Evolutionary conservation across 495 filamentous ascomycete genomes (phyloP), one percentile per base, ranked within the genome.

Genomic region (Choiromyces venosus): DNA sequence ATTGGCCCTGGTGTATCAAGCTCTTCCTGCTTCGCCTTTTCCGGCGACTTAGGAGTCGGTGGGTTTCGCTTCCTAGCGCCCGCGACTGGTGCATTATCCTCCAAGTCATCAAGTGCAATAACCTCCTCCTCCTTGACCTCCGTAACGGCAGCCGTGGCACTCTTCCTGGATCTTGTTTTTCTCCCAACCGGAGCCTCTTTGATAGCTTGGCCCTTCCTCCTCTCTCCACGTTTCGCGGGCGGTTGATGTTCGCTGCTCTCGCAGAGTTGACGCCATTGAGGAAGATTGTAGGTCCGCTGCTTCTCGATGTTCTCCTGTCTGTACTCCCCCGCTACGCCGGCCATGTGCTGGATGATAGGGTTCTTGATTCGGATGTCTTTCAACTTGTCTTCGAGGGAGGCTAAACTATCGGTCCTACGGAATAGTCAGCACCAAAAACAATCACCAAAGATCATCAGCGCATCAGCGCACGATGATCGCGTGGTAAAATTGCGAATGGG

Each of bases 291-390:
- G 36, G 92, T 92, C 82, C 96, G 87, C 82, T 96, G 92, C 82
- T 96, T 94, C 81, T 97, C 91, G 40, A 98, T 92, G 79, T 99
- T 99, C 79, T 93, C 91, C 78, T 98, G 96, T 37, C 94, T 93
- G 80, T 97, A 99, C 40, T 91, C 94, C 37, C 96, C 95, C 78
- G 94, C 91, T 68, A 89, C 92, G 14, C 94, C 96, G 85, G 93
- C 92, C 81, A 98, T 98, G 77, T 99, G 95, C 80, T 99, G 95
- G 80, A 91, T 95, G 82, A 99, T 98, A 14, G 95, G 95, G 75
- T 98, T 96, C 85, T 93, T 95, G 78, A 97, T 93, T 73, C 89
- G 90, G 81, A 99, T 92, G 69, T 90, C 90, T 83, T 97, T 97
- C 73, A 99, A 88, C 70, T 90, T 86, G 77, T 97, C 91, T 77